Percentiles rank a stretch among this genome's conserved stretches.
Evolutionary conservation across 208 protist species (phyloP).

Genomic region (Leishmania lainsoni): DNA sequence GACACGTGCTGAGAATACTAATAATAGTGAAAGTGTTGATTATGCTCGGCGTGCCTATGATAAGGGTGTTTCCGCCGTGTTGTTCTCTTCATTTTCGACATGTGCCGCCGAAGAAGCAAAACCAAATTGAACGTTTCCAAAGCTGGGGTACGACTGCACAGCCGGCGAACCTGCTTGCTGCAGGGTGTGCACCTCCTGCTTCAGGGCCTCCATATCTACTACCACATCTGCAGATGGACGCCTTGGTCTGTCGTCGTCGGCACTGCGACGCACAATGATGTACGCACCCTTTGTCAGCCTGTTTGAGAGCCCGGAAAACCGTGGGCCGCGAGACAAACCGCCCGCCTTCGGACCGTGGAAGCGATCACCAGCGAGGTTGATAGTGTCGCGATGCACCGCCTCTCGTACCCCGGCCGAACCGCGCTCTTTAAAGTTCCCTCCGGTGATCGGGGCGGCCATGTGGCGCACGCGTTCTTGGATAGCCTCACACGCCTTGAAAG

Average conservation of each 20-base stretch:
- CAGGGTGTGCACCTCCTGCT: conserved; percentile 31
- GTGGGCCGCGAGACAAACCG: conserved; percentile 2
- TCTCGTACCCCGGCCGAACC: conserved; percentile 28
- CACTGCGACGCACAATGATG: conserved; percentile 23
- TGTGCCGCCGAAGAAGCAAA: conserved; percentile 28
- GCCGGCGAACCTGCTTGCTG: conserved; percentile 43
- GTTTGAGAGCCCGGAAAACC: background rate
- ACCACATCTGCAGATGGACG: background rate
- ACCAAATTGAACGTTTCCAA: conserved; percentile 43
- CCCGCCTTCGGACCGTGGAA: conserved; percentile 18
- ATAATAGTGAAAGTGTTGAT: background rate
- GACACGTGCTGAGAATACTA: background rate
- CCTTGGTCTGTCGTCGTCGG: conserved; percentile 19
- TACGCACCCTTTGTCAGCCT: conserved; percentile 18
- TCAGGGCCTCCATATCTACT: conserved; percentile 34
- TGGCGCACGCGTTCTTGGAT: conserved; percentile 40
- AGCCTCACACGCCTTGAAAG: conserved; percentile 26
- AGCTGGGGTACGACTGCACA: conserved; percentile 62
- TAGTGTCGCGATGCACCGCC: conserved; percentile 44
- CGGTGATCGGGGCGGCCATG: conserved; percentile 58
- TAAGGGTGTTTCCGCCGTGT: background rate
- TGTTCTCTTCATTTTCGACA: conserved; percentile 7
- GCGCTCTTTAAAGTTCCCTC: conserved; percentile 30
- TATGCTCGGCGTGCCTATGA: background rate
- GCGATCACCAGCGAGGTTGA: conserved; percentile 46